These are phyloP conservation scores for Fusarium tanahbumbuense DNA, from an alignment of 2,329 filamentous ascomycete genomes.

Conservation along the genomic window DNA sequence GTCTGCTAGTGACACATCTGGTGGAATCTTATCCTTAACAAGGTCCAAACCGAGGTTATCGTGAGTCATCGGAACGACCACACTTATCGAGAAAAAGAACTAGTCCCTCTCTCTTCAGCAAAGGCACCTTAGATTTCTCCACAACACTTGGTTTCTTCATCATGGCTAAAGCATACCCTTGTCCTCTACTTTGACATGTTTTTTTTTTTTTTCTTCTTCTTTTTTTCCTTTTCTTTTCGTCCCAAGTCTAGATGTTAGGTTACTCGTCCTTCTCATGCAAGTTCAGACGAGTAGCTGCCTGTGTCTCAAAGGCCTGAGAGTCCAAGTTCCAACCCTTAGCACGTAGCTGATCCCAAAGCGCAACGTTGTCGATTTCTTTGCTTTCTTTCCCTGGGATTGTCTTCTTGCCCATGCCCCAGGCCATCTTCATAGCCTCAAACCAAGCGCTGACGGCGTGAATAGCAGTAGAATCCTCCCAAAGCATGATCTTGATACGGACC, in stretches of 20 bases:
- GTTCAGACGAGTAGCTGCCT: conserved; percentile 50
- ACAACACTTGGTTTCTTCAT: too few relatives aligned
- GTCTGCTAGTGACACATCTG: too few relatives aligned
- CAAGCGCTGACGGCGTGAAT: conserved; percentile 51
- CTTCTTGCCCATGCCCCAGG: conserved; percentile 48
- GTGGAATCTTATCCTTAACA: too few relatives aligned
- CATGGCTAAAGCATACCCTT: too few relatives aligned
- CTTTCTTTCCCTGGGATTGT: conserved; percentile 17
- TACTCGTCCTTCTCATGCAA: conserved; percentile 44
- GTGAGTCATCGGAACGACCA: too few relatives aligned
- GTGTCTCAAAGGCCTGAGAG: conserved; percentile 53
- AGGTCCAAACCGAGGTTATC: too few relatives aligned
- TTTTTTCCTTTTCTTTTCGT: too few relatives aligned
- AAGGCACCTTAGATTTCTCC: too few relatives aligned
- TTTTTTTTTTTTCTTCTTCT: too few relatives aligned
- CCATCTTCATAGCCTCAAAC: conserved; percentile 54
- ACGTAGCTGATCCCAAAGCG: conserved; percentile 47
- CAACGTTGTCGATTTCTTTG: conserved; percentile 24
- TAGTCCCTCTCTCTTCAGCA: too few relatives aligned
- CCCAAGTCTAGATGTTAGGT: background rate
- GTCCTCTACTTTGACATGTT: too few relatives aligned
- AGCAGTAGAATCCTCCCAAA: conserved; percentile 48
- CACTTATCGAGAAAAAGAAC: too few relatives aligned
- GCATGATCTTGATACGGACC: conserved; percentile 51
- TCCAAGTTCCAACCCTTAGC: conserved; percentile 52